Percentiles rank a stretch among this genome's conserved stretches.
phyloP scores from a whole-genome alignment of 192 early-diverging fungal genomes.

The Entomortierella chlamydospora region DNA sequence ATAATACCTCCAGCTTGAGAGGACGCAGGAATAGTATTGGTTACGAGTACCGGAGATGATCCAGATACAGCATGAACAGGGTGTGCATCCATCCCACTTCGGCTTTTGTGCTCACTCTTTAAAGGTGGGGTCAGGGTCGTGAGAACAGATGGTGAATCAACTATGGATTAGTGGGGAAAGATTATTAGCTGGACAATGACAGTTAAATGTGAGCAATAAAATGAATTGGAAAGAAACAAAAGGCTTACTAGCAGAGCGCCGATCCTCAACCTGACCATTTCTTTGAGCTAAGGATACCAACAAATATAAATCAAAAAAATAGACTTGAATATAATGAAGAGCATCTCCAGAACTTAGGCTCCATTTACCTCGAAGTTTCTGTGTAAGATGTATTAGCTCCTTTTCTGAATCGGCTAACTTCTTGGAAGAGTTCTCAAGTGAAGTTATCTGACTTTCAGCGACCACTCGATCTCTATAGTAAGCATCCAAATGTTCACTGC shows the following conservation, averaged over 20 bases:
- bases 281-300: constrained; percentile 18
- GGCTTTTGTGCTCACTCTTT: no score
- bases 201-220: constrained; percentile 8
- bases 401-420: constrained; percentile 20
- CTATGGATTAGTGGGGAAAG: not conserved
- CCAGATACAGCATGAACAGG: no score
- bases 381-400: constrained; percentile 26
- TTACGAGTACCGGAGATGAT: no score
- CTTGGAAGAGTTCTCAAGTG: constrained; percentile 22
- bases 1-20: constrained; percentile 2
- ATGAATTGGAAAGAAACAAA: constrained; percentile 5
- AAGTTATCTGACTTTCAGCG: constrained; percentile 23
- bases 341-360: not conserved
- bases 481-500: constrained; percentile 12
- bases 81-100: no score
- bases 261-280: constrained; percentile 12
- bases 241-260: constrained; percentile 4
- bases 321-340: constrained; percentile 5
- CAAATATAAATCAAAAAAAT: not conserved
- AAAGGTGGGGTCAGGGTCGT: no score
- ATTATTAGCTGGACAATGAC: constrained; percentile 4
- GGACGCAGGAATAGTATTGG: not conserved
- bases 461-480: constrained; percentile 30
- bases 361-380: constrained; percentile 26
- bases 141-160: no score